A percentile compares a stretch with the other conserved stretches of the same genome.
Conservation (phyloP, 768 basidiomycete species). For the Coprinopsis strossmayeri region DNA sequence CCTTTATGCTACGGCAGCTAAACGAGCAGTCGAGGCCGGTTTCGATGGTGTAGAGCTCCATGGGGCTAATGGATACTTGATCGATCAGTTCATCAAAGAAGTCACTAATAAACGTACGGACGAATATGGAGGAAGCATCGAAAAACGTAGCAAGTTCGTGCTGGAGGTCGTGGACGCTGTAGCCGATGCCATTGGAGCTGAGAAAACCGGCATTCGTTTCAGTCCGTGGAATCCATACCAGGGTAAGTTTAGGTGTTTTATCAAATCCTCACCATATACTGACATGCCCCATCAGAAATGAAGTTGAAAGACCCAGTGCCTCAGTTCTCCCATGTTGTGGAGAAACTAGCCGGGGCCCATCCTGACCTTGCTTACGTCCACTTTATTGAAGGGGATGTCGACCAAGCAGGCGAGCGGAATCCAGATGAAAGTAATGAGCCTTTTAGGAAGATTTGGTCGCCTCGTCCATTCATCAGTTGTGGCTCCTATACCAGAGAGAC, state of each 20-base stretch:
- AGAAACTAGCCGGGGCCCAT: constrained; percentile 28
- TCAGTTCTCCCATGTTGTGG: constrained; percentile 45
- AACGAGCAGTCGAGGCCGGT: constrained; percentile 46
- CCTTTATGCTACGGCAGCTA: constrained; percentile 29
- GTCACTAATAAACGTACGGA: constrained; percentile 56
- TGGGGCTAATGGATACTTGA: constrained; percentile 33
- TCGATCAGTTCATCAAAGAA: constrained; percentile 55
- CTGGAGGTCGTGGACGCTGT: constrained; percentile 51
- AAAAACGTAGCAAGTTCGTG: constrained; percentile 50
- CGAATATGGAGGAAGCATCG: constrained; percentile 60
- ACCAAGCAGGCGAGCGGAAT: too few relatives aligned
- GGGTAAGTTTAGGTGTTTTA: constrained; percentile 19
- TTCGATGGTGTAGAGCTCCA: constrained; percentile 55
- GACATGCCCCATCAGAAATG: constrained; percentile 33
- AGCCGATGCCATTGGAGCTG: constrained; percentile 42
- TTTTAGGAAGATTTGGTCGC: constrained; percentile 39
- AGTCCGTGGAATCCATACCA: constrained; percentile 47
- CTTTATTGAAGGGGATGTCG: constrained; percentile 34
- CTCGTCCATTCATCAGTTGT: constrained; percentile 31
- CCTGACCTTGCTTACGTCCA: constrained; percentile 50
- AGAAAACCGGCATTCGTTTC: constrained; percentile 48
- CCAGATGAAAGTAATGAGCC: constrained; percentile 29
- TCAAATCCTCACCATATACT: not conserved
- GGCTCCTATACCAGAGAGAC: constrained; percentile 37
- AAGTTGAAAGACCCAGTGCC: constrained; percentile 48